Conservation (phyloP, 2,329 filamentous ascomycete genomes). For the Cordyceps tenuipes region DNA sequence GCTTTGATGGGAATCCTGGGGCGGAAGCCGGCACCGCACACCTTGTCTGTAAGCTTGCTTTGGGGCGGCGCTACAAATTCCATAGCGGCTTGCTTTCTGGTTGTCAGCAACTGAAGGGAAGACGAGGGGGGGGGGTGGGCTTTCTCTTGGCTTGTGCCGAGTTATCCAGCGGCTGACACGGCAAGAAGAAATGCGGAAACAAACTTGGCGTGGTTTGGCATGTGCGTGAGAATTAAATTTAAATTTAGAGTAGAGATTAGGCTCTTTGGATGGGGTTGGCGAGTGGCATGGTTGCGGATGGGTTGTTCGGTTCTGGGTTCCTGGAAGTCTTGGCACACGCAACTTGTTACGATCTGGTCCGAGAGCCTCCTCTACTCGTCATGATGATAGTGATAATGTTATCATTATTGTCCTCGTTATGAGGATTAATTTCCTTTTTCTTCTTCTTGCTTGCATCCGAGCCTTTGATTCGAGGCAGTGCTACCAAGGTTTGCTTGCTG, state of each 20-base stretch:
- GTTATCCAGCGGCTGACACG: conserved; percentile 14
- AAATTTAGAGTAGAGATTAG: background rate
- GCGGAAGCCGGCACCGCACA: conserved; percentile 12
- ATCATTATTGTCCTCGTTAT: too few species aligned
- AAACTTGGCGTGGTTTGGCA: too few species aligned
- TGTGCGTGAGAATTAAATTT: background rate
- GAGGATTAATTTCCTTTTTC: too few species aligned
- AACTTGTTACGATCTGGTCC: too few species aligned
- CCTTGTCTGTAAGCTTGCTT: conserved; percentile 13
- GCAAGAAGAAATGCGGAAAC: background rate
- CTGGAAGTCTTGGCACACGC: background rate
- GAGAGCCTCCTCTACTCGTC: too few species aligned
- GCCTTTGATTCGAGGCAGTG: too few species aligned
- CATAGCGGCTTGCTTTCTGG: background rate
- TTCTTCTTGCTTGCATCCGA: too few species aligned
- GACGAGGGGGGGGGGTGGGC: background rate
- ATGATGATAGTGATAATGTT: too few species aligned
- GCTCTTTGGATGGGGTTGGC: too few species aligned
- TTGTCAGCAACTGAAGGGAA: background rate
- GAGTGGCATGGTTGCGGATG: too few species aligned
- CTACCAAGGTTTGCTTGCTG: too few species aligned
- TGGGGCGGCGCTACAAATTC: background rate
- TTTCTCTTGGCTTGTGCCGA: conserved; percentile 4
- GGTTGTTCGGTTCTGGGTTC: background rate
- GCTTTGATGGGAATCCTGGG: background rate